Conservation (phyloP, 306 rosid species). For the Dryas octopetala region DNA sequence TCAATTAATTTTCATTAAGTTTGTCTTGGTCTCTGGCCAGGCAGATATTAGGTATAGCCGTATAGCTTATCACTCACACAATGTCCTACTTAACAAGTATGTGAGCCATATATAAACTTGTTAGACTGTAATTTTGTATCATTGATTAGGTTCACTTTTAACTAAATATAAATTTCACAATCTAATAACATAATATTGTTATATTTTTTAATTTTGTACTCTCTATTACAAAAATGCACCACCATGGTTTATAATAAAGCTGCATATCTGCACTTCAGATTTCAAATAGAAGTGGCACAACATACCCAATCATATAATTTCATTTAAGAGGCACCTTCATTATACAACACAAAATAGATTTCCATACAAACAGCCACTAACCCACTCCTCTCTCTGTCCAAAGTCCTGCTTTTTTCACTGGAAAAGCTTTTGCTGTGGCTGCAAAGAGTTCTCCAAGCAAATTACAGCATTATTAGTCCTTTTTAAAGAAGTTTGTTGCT, state of each 20-base stretch:
- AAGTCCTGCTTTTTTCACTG: not conserved
- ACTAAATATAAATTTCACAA: too few species aligned
- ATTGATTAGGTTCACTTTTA: too few species aligned
- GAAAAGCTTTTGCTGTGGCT: not conserved
- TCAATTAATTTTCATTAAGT: not conserved
- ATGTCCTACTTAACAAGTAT: not conserved
- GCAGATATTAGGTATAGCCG: not conserved
- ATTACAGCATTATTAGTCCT: not conserved
- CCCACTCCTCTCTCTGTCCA: not conserved
- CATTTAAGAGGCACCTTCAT: not conserved
- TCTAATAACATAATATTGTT: too few species aligned
- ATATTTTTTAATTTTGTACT: too few species aligned
- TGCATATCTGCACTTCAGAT: too few species aligned
- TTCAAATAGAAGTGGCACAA: too few species aligned
- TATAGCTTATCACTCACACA: not conserved
- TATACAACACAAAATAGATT: not conserved
- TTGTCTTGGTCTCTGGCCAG: not conserved
- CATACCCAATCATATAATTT: not conserved
- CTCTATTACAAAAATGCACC: too few species aligned
- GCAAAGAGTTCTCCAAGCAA: not conserved
- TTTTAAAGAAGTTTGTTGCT: too few species aligned
- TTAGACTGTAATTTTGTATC: too few species aligned
- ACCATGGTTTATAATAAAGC: too few species aligned
- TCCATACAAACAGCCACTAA: constrained; percentile 1
- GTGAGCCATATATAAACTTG: not conserved